These are phyloP conservation scores for Hygrocybe punicea DNA, from an alignment of 768 basidiomycete species.

Conservation along the genomic window DNA sequence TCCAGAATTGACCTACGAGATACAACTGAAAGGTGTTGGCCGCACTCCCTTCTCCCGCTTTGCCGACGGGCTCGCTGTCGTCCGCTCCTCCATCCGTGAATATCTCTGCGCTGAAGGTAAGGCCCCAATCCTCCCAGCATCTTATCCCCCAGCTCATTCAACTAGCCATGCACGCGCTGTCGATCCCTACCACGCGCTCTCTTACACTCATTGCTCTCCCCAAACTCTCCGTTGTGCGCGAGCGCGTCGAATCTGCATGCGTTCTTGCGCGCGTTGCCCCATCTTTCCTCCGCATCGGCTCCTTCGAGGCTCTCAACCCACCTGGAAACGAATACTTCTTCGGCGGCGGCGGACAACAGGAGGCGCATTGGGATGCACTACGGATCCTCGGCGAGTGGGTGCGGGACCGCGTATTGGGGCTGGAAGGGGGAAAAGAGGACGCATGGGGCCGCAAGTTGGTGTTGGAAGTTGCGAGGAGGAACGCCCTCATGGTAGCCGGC, in stretches of 20 bases:
- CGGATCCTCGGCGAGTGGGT: constrained; percentile 76
- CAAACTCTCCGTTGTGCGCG: constrained; percentile 68
- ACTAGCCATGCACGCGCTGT: constrained; percentile 60
- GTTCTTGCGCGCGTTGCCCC: constrained; percentile 80
- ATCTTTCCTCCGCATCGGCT: constrained; percentile 89
- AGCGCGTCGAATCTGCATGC: constrained; percentile 67
- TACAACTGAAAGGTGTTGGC: constrained; percentile 94
- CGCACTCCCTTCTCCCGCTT: constrained; percentile 89
- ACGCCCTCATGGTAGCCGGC: constrained; percentile 87
- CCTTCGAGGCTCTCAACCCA: constrained; percentile 82
- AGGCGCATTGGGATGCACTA: constrained; percentile 70
- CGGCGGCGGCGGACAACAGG: constrained; percentile 75
- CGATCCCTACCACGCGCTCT: constrained; percentile 85
- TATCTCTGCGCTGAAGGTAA: constrained; percentile 89
- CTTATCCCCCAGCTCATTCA: neutral
- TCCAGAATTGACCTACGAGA: constrained; percentile 60
- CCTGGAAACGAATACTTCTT: constrained; percentile 63
- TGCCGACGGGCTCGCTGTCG: constrained; percentile 92
- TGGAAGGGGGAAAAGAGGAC: constrained; percentile 44
- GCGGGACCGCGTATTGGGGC: constrained; percentile 52
- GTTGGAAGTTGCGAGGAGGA: constrained; percentile 75
- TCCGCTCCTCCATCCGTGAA: constrained; percentile 93
- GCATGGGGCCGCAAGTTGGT: constrained; percentile 73
- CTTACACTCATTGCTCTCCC: constrained; percentile 77
- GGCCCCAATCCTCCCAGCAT: neutral